Conservation (phyloP, 495 filamentous ascomycete species). For the Penicillium mononematosum region DNA sequence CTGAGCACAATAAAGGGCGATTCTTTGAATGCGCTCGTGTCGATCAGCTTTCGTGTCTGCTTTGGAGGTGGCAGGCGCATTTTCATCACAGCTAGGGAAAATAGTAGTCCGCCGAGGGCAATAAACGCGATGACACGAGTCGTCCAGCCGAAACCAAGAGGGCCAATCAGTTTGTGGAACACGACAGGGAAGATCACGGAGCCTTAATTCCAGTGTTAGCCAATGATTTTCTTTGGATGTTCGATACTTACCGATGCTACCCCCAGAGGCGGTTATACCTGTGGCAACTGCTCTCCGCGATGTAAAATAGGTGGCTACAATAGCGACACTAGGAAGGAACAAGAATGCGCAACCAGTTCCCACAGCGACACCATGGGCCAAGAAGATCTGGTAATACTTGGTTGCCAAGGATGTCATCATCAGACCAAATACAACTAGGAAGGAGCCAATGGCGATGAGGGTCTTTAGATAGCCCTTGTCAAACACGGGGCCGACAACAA, state of each 20-base stretch:
- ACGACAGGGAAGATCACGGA: slow-evolving; percentile 55
- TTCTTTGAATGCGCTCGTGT: slow-evolving; percentile 31
- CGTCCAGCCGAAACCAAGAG: slow-evolving; percentile 54
- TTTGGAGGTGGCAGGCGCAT: neutral
- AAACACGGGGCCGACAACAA: slow-evolving; percentile 43
- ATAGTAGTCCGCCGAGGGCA: slow-evolving; percentile 27
- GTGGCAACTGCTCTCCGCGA: slow-evolving; percentile 44
- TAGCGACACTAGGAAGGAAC: slow-evolving; percentile 43
- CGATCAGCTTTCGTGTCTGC: slow-evolving; percentile 12
- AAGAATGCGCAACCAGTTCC: slow-evolving; percentile 42
- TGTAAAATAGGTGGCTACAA: slow-evolving; percentile 45
- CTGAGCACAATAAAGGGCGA: slow-evolving; percentile 34
- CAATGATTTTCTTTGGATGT: neutral
- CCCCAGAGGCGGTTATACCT: slow-evolving; percentile 45
- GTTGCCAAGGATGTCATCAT: slow-evolving; percentile 48
- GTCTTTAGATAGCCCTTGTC: slow-evolving; percentile 43
- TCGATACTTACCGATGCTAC: slow-evolving; percentile 32
- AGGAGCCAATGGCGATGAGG: slow-evolving; percentile 30
- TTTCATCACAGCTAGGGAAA: neutral
- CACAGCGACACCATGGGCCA: slow-evolving; percentile 41
- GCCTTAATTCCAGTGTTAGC: slow-evolving; percentile 26
- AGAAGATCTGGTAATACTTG: slow-evolving; percentile 40
- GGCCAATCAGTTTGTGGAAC: slow-evolving; percentile 47
- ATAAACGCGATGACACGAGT: slow-evolving; percentile 55
- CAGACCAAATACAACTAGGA: slow-evolving; percentile 45